Evolutionary conservation across 352 stramenopile species (phyloP).

Genomic region (Phytophthora pisi): DNA sequence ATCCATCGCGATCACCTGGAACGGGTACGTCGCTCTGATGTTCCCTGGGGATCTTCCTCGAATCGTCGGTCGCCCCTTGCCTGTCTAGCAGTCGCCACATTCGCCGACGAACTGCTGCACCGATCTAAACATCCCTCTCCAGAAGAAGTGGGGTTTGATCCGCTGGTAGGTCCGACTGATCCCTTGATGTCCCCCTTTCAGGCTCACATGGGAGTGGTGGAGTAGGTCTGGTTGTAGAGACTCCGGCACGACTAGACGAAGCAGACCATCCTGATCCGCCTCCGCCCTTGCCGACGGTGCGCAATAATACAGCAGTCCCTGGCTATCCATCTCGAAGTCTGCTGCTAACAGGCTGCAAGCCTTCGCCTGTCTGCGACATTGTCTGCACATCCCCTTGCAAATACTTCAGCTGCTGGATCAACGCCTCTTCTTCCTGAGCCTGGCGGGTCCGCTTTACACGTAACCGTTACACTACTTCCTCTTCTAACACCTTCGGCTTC

Average conservation of each 20-base stretch:
- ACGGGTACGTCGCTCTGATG: too few relatives aligned
- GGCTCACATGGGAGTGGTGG: neutral
- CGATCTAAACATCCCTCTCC: neutral
- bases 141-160: neutral
- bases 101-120: neutral
- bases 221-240: constrained; percentile 3
- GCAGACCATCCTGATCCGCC: neutral
- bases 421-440: constrained; percentile 3
- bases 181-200: constrained; percentile 6
- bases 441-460: neutral
- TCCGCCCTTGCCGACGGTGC: neutral
- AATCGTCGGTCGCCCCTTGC: neutral
- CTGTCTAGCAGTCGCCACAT: constrained; percentile 3
- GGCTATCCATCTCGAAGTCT: too few relatives aligned
- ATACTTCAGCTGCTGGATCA: constrained; percentile 5
- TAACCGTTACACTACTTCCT: neutral
- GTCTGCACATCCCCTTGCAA: neutral
- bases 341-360: neutral
- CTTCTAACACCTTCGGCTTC: neutral
- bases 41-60: too few relatives aligned
- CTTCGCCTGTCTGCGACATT: neutral
- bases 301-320: constrained; percentile 2
- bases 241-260: neutral
- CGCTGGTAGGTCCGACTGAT: constrained; percentile 3
- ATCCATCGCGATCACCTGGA: too few relatives aligned